Percentiles rank a stretch among this genome's conserved stretches.
Conservation (phyloP, 306 rosid species). For the Crotalaria pallida region DNA sequence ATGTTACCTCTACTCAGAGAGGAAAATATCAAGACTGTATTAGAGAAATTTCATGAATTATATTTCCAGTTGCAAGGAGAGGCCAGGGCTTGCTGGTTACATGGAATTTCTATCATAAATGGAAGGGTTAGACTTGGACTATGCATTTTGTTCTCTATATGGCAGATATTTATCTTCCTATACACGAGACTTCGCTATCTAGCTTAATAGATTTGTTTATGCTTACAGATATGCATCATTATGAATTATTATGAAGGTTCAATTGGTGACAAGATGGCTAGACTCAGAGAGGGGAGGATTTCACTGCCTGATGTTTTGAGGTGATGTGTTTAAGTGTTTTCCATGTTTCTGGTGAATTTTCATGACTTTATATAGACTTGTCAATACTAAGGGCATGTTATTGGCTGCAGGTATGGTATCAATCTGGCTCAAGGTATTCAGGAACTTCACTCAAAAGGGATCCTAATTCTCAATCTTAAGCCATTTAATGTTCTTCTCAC, state of each 20-base stretch:
- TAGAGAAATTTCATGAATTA: slow-evolving; percentile 55
- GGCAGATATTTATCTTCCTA: neutral
- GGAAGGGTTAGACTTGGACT: slow-evolving; percentile 57
- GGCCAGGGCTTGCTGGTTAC: slow-evolving; percentile 46
- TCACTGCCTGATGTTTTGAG: slow-evolving; percentile 65
- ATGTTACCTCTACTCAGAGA: slow-evolving; percentile 63
- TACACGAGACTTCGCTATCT: neutral
- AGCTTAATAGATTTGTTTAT: slow-evolving; percentile 18
- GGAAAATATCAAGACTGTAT: slow-evolving; percentile 44
- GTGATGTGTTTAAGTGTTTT: slow-evolving; percentile 40
- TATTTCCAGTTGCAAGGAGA: slow-evolving; percentile 57
- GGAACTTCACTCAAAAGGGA: slow-evolving; percentile 69
- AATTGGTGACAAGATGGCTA: slow-evolving; percentile 79
- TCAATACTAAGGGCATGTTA: slow-evolving; percentile 20
- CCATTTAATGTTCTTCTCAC: slow-evolving; percentile 66
- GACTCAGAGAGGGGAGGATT: slow-evolving; percentile 63
- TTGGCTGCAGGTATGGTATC: slow-evolving; percentile 72
- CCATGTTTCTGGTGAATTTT: neutral
- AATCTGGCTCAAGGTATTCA: slow-evolving; percentile 60
- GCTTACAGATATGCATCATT: slow-evolving; percentile 59
- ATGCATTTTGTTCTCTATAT: neutral
- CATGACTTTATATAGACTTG: neutral
- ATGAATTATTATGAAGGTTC: slow-evolving; percentile 87
- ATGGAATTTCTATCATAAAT: slow-evolving; percentile 64
- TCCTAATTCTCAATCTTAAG: slow-evolving; percentile 73